Percentiles rank a stretch among this genome's conserved stretches.
These are phyloP conservation scores for Teratosphaeria pseudoeucalypti DNA, from an alignment of 2,329 filamentous ascomycete genomes.

Conservation along the genomic window DNA sequence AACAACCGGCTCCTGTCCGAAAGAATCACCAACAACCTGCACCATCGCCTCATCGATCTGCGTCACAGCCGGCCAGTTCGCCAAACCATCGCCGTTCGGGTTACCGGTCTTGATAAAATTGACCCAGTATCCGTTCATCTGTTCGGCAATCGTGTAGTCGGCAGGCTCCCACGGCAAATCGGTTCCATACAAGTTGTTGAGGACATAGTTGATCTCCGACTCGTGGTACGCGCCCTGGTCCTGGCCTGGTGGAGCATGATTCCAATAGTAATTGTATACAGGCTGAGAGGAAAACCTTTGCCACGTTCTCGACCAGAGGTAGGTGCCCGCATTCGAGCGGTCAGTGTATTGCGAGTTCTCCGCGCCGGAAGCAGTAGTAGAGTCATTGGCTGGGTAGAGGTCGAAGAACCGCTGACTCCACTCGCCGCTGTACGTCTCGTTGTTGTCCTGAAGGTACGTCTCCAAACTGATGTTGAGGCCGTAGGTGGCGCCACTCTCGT, in stretches of 20 bases:
- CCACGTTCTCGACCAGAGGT: not conserved
- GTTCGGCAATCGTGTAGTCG: not conserved
- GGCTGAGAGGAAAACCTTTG: not conserved
- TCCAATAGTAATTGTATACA: not conserved
- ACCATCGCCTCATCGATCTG: slow-evolving; percentile 39
- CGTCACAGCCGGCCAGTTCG: not conserved
- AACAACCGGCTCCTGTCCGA: not conserved
- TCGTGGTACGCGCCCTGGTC: not conserved
- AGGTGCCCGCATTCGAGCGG: not conserved
- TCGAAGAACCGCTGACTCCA: not conserved
- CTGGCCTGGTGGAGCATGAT: not conserved
- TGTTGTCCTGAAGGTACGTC: not conserved
- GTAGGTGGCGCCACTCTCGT: not conserved
- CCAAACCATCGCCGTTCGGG: slow-evolving; percentile 31
- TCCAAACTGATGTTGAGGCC: not conserved
- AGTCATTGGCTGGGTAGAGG: not conserved
- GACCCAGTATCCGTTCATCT: slow-evolving; percentile 35
- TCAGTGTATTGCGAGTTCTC: not conserved
- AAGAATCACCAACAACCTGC: slow-evolving; percentile 7
- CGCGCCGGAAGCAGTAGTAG: not conserved
- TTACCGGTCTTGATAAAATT: slow-evolving; percentile 41
- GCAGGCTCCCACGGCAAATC: not conserved
- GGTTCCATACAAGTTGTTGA: not conserved
- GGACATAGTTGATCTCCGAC: not conserved
- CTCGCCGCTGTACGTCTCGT: not conserved